Evolutionary conservation across 306 rosid genomes (phyloP).

Genomic region (Citrullus mucosospermus): DNA sequence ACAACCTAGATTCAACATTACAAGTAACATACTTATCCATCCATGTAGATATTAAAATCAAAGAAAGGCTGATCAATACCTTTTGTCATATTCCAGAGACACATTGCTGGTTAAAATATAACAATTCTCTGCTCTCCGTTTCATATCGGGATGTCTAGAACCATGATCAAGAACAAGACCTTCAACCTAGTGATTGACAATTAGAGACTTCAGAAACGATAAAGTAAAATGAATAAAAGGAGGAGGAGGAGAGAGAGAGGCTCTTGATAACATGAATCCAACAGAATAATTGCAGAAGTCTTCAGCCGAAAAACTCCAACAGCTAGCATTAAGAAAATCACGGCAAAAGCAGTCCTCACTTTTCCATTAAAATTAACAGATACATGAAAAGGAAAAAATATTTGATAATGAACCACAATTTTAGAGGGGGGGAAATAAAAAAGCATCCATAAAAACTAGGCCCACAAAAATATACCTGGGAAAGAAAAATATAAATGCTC

Average conservation of each 20-base stretch:
- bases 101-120: slow-evolving; percentile 76
- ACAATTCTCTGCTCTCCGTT: slow-evolving; percentile 88
- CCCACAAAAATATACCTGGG: neutral
- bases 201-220: neutral
- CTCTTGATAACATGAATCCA: neutral
- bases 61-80: slow-evolving; percentile 26
- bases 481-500: neutral
- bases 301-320: neutral
- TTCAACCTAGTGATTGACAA: slow-evolving; percentile 49
- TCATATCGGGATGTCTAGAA: slow-evolving; percentile 99
- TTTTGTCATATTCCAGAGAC: slow-evolving; percentile 87
- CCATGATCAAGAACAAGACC: slow-evolving; percentile 99
- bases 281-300: neutral
- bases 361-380: neutral
- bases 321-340: neutral
- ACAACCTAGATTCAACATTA: neutral
- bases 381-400: neutral
- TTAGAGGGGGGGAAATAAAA: too few species aligned
- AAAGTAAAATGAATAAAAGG: neutral
- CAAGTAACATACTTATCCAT: neutral
- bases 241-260: neutral
- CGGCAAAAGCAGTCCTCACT: neutral
- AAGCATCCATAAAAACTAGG: neutral
- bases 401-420: neutral
- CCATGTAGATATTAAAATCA: neutral